Base-by-base conservation (phyloP, 2,329 filamentous ascomycete genomes). In the Exophiala sp. region DNA sequence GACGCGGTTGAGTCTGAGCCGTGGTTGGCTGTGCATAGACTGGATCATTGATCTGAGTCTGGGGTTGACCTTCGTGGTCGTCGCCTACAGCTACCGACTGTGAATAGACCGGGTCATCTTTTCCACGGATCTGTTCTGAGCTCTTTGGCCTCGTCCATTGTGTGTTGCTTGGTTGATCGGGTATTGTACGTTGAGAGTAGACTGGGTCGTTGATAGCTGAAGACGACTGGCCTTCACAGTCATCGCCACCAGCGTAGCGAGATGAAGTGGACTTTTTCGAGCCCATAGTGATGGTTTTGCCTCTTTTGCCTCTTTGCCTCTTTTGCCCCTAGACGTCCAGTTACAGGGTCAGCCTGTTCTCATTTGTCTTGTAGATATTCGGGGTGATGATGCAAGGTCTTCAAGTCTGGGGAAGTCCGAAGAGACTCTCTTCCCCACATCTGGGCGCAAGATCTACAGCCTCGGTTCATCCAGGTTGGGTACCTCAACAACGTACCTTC, bases 161-260 rank as follows among this genome's bases (percentile, higher is more conserved):
- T 38, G 11, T 38, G 11, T 38, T 3, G 5, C 35, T 16, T 38
- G 40, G 40, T 42, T 42, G 40, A 10, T 40, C 16, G 21, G 38
- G n/a, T 20, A 24, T 43, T 20, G 39, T 44, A 18, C 16, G 20
- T 33, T 50, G 47, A 35, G 47, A n/a, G 18, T 50, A 50, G 21
- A 50, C 54, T 12, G 54, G 54, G 36, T 57, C 54, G 21, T 47
- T 47, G 45, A 51, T 39, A 5, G 24, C 36, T n/a, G 50, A 44
- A 7, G 50, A 34, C 2, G 21, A 20, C 16, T 41, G 5, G 7
- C 33, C 39, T n/a, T 41, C 38, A 11, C 40, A 46, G 11, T 43
- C 21, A 33, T 29, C 40, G 21, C n/a, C 14, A 10, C 10, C 46
- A 6, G 40, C 33, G 10, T 33, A 14, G 12, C 40, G 42, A 21